Percentiles rank a stretch among this genome's conserved stretches.
Evolutionary conservation across 495 filamentous ascomycete genomes (phyloP).

Genomic region (Apiosordaria backusii): DNA sequence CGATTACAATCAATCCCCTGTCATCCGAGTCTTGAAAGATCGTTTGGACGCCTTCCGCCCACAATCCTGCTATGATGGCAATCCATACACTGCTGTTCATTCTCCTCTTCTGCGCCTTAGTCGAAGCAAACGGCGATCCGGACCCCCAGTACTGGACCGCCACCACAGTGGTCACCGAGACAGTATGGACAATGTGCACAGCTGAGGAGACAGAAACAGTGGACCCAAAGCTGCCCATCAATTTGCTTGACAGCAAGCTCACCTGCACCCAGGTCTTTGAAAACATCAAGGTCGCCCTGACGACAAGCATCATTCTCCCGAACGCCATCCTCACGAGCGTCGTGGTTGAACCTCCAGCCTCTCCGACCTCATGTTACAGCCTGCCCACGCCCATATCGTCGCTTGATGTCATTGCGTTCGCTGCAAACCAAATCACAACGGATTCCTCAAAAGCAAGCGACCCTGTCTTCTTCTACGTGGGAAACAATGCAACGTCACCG

Average conservation of each 20-base stretch:
- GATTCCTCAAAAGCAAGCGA: conserved; percentile 3
- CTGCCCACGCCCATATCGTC: conserved; percentile 20
- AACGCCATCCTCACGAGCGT: conserved; percentile 18
- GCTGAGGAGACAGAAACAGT: conserved; percentile 19
- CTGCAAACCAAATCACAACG: not conserved
- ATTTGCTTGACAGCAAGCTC: not conserved
- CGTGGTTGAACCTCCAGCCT: conserved; percentile 23
- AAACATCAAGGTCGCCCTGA: not conserved
- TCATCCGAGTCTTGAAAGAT: too few relatives aligned
- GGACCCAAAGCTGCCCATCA: not conserved
- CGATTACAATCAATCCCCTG: too few relatives aligned
- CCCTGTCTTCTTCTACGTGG: conserved; percentile 20
- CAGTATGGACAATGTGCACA: conserved; percentile 16
- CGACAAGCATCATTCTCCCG: conserved; percentile 19
- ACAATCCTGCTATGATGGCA: too few relatives aligned
- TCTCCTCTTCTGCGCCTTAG: not conserved
- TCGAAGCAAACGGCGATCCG: not conserved
- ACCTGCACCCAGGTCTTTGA: conserved; percentile 9
- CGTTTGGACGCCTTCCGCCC: too few relatives aligned
- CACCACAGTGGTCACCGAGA: conserved; percentile 23
- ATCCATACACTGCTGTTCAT: not conserved
- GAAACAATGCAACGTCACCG: conserved; percentile 20
- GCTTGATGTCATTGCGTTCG: conserved; percentile 18
- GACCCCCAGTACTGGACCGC: conserved; percentile 16
- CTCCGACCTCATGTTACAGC: conserved; percentile 23